A percentile compares a stretch with the other conserved stretches of the same genome.
Conservation (phyloP, 2,329 filamentous ascomycete genomes). For the Herpotrichia juniperi region DNA sequence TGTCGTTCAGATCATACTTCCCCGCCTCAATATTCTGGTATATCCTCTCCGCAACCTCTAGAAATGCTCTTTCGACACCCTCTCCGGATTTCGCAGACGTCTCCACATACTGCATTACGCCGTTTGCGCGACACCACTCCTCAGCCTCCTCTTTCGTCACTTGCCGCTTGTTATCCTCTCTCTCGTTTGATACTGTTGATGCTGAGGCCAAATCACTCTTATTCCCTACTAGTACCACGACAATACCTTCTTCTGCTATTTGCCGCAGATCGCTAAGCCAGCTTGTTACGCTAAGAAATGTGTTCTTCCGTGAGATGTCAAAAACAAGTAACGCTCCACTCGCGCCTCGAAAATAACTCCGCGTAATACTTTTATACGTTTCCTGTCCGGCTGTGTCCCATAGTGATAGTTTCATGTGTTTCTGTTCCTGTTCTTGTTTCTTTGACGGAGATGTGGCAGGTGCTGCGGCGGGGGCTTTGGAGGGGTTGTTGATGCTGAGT, state of each 20-base stretch:
- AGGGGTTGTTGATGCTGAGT: conserved; percentile 60
- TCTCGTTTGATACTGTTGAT: conserved; percentile 44
- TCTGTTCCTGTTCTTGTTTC: conserved; percentile 55
- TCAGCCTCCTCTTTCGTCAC: conserved; percentile 84
- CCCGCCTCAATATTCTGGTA: conserved; percentile 96
- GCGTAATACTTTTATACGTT: conserved; percentile 94
- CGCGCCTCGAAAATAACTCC: conserved; percentile 89
- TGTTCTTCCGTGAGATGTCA: conserved; percentile 84
- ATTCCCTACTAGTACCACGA: conserved; percentile 94
- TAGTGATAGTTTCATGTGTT: conserved; percentile 91
- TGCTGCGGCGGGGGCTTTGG: conserved; percentile 22
- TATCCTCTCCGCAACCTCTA: conserved; percentile 92
- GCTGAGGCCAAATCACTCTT: conserved; percentile 78
- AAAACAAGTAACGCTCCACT: conserved; percentile 85
- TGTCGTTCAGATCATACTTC: conserved; percentile 91
- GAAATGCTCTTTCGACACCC: conserved; percentile 90
- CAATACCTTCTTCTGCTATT: conserved; percentile 94
- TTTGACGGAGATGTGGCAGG: conserved; percentile 28
- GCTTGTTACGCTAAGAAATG: conserved; percentile 85
- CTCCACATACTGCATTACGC: conserved; percentile 91
- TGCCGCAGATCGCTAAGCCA: conserved; percentile 94
- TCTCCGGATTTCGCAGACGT: conserved; percentile 95
- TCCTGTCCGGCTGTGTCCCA: conserved; percentile 98
- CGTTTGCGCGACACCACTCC: conserved; percentile 85
- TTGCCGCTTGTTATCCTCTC: conserved; percentile 69